These are phyloP conservation scores for Septoria petroselini DNA, from an alignment of 2,329 filamentous ascomycete genomes.

Conservation along the genomic window DNA sequence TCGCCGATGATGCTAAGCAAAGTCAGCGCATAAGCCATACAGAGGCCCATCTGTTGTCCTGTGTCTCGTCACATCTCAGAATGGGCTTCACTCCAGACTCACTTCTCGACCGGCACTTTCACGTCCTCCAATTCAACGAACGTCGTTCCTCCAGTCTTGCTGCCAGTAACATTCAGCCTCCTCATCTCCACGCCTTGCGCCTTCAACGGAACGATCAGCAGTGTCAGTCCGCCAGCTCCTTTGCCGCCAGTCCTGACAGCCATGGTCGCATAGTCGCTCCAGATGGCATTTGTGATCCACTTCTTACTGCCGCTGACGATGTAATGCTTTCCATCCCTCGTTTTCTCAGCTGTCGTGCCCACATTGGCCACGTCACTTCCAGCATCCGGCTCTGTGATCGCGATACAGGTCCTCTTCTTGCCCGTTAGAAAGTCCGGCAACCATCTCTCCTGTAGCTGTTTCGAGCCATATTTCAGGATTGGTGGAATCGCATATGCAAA, in stretches of 20 bases:
- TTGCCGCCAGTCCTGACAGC: slow-evolving; percentile 53
- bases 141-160: slow-evolving; percentile 63
- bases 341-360: slow-evolving; percentile 62
- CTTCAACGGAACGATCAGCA: slow-evolving; percentile 34
- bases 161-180: slow-evolving; percentile 62
- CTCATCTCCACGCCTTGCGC: slow-evolving; percentile 64
- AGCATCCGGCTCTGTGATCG: slow-evolving; percentile 71
- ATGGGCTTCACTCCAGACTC: no score
- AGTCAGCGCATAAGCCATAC: no score
- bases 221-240: slow-evolving; percentile 45
- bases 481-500: slow-evolving; percentile 70
- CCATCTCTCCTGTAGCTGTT: slow-evolving; percentile 60
- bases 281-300: slow-evolving; percentile 73
- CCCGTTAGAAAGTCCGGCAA: slow-evolving; percentile 65
- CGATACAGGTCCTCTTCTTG: slow-evolving; percentile 67
- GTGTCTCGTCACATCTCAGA: no score
- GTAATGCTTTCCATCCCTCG: slow-evolving; percentile 62
- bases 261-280: slow-evolving; percentile 65
- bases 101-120: slow-evolving; percentile 65
- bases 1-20: slow-evolving; percentile 63
- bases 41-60: no score
- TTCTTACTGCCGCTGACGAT: slow-evolving; percentile 73
- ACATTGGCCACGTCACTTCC: slow-evolving; percentile 72
- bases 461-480: slow-evolving; percentile 63
- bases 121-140: slow-evolving; percentile 74